Percentiles rank a stretch among this genome's conserved stretches.
Evolutionary conservation across 108 stramenopile genomes (phyloP).

Genomic region (Cylindrotheca closterium): DNA sequence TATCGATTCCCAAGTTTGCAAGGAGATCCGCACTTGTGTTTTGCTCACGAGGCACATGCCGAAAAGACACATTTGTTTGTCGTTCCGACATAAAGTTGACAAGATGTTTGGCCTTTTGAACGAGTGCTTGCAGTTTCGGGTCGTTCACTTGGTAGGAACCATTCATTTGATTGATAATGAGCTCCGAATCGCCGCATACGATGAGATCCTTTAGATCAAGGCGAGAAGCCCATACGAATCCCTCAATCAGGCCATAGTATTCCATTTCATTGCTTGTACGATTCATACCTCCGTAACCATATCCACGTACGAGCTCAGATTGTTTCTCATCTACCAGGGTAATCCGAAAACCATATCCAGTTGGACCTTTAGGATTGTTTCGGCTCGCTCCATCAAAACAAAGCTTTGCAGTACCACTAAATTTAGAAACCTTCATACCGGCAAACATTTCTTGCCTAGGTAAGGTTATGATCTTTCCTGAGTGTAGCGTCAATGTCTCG

Average conservation of each 20-base stretch:
- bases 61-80: too few species aligned
- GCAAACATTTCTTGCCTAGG: too few species aligned
- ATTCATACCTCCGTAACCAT: conserved; percentile 20
- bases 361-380: conserved; percentile 11
- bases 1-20: too few species aligned
- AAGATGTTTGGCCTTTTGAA: conserved; percentile 13
- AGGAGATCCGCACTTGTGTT: too few species aligned
- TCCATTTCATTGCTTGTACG: conserved; percentile 28
- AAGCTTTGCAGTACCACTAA: background rate
- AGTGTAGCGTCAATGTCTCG: background rate
- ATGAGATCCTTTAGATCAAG: conserved; percentile 9
- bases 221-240: conserved; percentile 21
- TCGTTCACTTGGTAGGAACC: conserved; percentile 17
- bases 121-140: conserved; percentile 1
- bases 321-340: too few species aligned
- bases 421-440: too few species aligned
- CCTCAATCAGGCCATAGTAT: conserved; percentile 20
- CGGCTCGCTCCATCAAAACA: conserved; percentile 20
- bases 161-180: conserved; percentile 14
- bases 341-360: conserved; percentile 22
- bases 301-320: conserved; percentile 14
- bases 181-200: conserved; percentile 24
- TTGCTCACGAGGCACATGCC: too few species aligned
- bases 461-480: too few species aligned
- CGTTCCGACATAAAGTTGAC: too few species aligned